These are phyloP conservation scores for Rutstroemia sp. DNA, from an alignment of 2,329 filamentous ascomycete species.

Conservation along the genomic window DNA sequence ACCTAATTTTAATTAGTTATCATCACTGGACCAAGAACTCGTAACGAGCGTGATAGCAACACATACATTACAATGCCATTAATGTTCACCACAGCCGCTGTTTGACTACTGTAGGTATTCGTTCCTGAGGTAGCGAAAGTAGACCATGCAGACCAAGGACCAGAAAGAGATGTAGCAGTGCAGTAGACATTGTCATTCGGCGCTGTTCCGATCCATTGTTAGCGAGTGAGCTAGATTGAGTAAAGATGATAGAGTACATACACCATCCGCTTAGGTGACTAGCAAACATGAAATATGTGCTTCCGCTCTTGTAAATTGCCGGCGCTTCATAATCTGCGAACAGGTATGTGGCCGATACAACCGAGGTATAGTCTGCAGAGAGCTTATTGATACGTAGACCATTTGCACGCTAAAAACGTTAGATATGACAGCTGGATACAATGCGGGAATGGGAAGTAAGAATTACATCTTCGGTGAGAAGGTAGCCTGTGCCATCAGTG, in stretches of 20 bases:
- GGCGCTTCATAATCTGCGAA: constrained; percentile 52
- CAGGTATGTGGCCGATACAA: constrained; percentile 41
- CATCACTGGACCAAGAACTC: neutral
- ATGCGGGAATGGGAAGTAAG: neutral
- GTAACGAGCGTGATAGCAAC: neutral
- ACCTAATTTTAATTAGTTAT: constrained; percentile 34
- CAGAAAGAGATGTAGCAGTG: constrained; percentile 47
- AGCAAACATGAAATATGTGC: constrained; percentile 59
- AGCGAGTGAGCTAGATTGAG: neutral
- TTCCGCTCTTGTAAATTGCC: constrained; percentile 52
- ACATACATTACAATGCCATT: constrained; percentile 27
- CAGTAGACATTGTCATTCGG: constrained; percentile 59
- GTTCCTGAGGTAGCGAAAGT: constrained; percentile 50
- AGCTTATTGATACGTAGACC: constrained; percentile 52
- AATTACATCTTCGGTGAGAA: constrained; percentile 55
- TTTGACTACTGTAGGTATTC: constrained; percentile 53
- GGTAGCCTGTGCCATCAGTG: constrained; percentile 51
- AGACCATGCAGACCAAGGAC: constrained; percentile 55
- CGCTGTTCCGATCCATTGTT: constrained; percentile 4
- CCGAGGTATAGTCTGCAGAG: constrained; percentile 48
- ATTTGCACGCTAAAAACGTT: constrained; percentile 39
- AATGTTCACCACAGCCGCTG: constrained; percentile 48
- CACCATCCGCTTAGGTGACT: constrained; percentile 43
- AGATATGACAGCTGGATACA: neutral
- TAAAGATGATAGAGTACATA: constrained; percentile 6